Conservation (phyloP, 1,284 basidiomycete genomes). For the Ceratobasidium papillatum region DNA sequence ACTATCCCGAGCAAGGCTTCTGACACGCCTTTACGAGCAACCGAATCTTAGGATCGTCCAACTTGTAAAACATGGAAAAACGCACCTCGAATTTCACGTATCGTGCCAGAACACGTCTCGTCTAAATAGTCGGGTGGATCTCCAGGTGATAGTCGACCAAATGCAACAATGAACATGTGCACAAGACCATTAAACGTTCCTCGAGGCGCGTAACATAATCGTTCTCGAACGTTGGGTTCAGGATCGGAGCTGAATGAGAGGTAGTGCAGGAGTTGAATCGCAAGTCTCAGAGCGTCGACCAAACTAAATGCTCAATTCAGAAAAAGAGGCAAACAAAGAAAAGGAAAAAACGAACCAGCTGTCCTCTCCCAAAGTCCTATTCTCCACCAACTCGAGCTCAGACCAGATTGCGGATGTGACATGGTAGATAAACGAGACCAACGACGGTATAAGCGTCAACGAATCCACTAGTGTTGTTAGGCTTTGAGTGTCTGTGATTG, state of each 20-base stretch:
- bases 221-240: slow-evolving; percentile 59
- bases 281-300: slow-evolving; percentile 61
- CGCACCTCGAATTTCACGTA: slow-evolving; percentile 26
- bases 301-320: slow-evolving; percentile 53
- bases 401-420: slow-evolving; percentile 70
- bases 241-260: slow-evolving; percentile 62
- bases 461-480: slow-evolving; percentile 62
- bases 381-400: slow-evolving; percentile 56
- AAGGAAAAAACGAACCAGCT: slow-evolving; percentile 47
- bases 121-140: slow-evolving; percentile 69
- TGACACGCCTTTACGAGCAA: slow-evolving; percentile 61
- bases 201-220: slow-evolving; percentile 61
- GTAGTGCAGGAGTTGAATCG: slow-evolving; percentile 66
- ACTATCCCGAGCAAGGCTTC: slow-evolving; percentile 74
- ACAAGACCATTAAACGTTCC: slow-evolving; percentile 70
- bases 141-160: slow-evolving; percentile 78
- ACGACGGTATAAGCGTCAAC: slow-evolving; percentile 65
- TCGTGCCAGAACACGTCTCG: not conserved
- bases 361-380: slow-evolving; percentile 50
- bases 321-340: slow-evolving; percentile 7
- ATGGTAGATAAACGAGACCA: slow-evolving; percentile 64
- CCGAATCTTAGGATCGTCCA: not conserved
- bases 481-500: slow-evolving; percentile 62
- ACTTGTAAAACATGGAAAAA: not conserved
- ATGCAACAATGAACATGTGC: slow-evolving; percentile 78